Percentiles rank a stretch among this genome's conserved stretches.
These are phyloP conservation scores for Plasmodium adleri DNA, from an alignment of 169 alveolate species.

Conservation along the genomic window DNA sequence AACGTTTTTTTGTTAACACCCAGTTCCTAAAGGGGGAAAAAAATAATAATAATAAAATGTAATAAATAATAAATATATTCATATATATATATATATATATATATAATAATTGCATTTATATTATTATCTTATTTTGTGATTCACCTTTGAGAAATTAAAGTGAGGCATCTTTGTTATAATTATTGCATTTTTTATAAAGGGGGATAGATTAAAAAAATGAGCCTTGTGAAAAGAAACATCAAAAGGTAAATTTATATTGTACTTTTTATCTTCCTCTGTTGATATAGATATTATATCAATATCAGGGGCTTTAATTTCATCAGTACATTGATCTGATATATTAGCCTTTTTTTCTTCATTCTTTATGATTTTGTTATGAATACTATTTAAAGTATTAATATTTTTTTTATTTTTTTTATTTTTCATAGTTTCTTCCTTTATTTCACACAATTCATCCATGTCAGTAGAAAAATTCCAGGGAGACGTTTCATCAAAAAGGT, in stretches of 20 bases:
- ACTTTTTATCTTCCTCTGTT: constrained; percentile 48
- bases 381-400: background rate
- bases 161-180: constrained; percentile 72
- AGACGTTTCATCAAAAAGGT: background rate
- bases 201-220: constrained; percentile 67
- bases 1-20: constrained; percentile 55
- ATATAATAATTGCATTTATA: background rate
- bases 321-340: too few relatives aligned
- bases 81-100: background rate
- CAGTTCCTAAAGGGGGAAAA: constrained; percentile 30
- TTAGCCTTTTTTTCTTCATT: background rate
- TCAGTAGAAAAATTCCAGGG: background rate
- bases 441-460: constrained; percentile 10
- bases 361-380: background rate
- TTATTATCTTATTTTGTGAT: background rate
- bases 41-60: constrained; percentile 1
- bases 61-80: background rate
- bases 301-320: constrained; percentile 29
- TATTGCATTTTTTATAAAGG: constrained; percentile 63
- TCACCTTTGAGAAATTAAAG: constrained; percentile 55
- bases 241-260: constrained; percentile 50
- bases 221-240: constrained; percentile 74
- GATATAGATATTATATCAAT: constrained; percentile 39
- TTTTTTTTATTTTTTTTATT: background rate
- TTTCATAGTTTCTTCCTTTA: background rate